Evolutionary conservation across 2,329 filamentous ascomycete species (phyloP), one percentile per base, ranked within the genome.

Genomic region (Cladorrhinum sp.): DNA sequence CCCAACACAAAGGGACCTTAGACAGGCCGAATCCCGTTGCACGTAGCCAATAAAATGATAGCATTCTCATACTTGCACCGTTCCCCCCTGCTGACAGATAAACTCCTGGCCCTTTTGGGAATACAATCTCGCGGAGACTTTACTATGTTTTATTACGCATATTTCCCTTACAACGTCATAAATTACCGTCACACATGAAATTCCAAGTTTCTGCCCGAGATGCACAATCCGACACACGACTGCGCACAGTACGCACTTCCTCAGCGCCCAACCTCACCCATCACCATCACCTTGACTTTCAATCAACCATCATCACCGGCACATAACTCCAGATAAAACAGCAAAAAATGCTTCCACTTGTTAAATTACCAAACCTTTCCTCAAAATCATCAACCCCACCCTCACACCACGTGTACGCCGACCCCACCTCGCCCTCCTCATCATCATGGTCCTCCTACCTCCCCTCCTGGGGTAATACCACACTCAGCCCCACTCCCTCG

Each of bases 371-470:
- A 48, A 32, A 1, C 9, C 45, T 10, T 16, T 25, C 18, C 7
- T 20, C 41, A 5, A 18, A 20, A 45, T 45, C 41, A 22, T 45
- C 41, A 9, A 3, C 32, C 5, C 59, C 62, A 3, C 57, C 60
- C 1, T 58, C 55, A 6, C 62, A 64, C n/a, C 62, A 64, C 32
- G 27, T 62, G 2, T 18, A 62, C 38, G 9, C 51, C 12, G 13
- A 23, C 1, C 25, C 38, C 10, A 38, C 57, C 3, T 41, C 29
- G 13, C 16, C 36, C 10, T 41, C 36, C 7, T 41, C 48, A 12
- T 60, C 59, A 2, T 50, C 50, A n/a, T 64, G 60, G 62, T 23
- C 60, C 2, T 64, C 60, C 7, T 62, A 62, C 41, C 20, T 64
- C 20, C 58, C 60, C 12, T 57, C 53, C 41, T 45, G 41, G 41